Evolutionary conservation across 805 yeast species (phyloP).

Genomic region (Lipomyces mesembrius): DNA sequence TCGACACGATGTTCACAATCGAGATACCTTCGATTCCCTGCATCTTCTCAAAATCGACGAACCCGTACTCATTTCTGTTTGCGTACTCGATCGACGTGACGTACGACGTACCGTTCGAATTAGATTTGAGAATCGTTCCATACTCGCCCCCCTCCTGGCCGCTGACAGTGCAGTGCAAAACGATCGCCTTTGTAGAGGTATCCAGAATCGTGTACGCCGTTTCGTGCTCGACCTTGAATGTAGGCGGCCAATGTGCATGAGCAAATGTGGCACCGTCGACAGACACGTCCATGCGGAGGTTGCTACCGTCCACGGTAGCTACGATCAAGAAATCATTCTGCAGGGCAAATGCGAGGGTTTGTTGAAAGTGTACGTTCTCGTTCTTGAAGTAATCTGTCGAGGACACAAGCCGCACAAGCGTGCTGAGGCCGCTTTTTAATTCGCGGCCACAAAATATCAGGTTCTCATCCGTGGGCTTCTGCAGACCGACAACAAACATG

Average conservation of each 20-base stretch:
- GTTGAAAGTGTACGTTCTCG: slow-evolving; percentile 53
- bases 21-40: slow-evolving; percentile 85
- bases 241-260: slow-evolving; percentile 75
- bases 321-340: slow-evolving; percentile 74
- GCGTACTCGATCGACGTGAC: slow-evolving; percentile 69
- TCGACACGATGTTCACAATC: slow-evolving; percentile 69
- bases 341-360: slow-evolving; percentile 73
- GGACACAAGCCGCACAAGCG: slow-evolving; percentile 48
- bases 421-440: slow-evolving; percentile 7
- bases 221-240: slow-evolving; percentile 61
- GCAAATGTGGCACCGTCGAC: slow-evolving; percentile 79
- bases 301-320: slow-evolving; percentile 59
- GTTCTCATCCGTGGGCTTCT: slow-evolving; percentile 52
- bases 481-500: slow-evolving; percentile 66
- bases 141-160: slow-evolving; percentile 57
- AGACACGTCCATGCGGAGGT: slow-evolving; percentile 72
- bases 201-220: slow-evolving; percentile 81
- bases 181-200: slow-evolving; percentile 69
- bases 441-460: slow-evolving; percentile 65
- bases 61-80: slow-evolving; percentile 74
- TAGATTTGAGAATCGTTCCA: slow-evolving; percentile 85
- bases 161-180: slow-evolving; percentile 80
- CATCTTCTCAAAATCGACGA: slow-evolving; percentile 85
- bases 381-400: slow-evolving; percentile 54
- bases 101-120: slow-evolving; percentile 88